Evolutionary conservation across 805 yeast genomes (phyloP).

Genomic region (Candida morakotiae): DNA sequence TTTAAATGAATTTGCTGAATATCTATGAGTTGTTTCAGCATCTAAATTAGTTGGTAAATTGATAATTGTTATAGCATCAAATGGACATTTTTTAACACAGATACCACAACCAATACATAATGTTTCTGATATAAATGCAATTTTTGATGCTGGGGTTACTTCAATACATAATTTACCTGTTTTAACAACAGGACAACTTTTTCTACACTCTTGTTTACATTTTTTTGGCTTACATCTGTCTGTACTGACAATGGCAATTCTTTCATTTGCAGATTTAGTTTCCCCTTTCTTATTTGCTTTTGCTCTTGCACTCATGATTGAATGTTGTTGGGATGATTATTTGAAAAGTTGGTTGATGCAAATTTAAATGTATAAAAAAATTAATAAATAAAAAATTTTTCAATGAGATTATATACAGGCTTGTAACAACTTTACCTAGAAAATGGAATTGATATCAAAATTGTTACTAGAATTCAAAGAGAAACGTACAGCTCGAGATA

Average conservation of each 20-base stretch:
- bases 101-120: slow-evolving; percentile 99
- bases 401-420: slow-evolving; percentile 4
- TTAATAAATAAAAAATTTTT: slow-evolving; percentile 4
- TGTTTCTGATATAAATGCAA: slow-evolving; percentile 90
- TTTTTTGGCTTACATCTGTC: slow-evolving; percentile 98
- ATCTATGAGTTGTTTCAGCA: slow-evolving; percentile 89
- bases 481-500: too few species aligned
- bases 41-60: slow-evolving; percentile 95
- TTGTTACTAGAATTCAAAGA: too few species aligned
- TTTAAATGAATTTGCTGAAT: slow-evolving; percentile 96
- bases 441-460: too few species aligned
- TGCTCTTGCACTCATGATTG: slow-evolving; percentile 6
- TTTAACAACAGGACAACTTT: slow-evolving; percentile 95
- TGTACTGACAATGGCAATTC: slow-evolving; percentile 93
- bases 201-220: slow-evolving; percentile 97
- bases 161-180: slow-evolving; percentile 98
- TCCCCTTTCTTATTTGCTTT: slow-evolving; percentile 11
- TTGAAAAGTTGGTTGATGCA: background rate
- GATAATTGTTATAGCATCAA: slow-evolving; percentile 93
- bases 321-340: background rate
- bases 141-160: slow-evolving; percentile 84
- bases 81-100: slow-evolving; percentile 97
- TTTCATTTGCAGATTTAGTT: slow-evolving; percentile 46
- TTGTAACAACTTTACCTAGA: too few species aligned
- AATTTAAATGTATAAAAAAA: background rate